Evolutionary conservation across 192 early-diverging fungal species (phyloP), one percentile per base, ranked within the genome.

Genomic region (Linderina pennispora): DNA sequence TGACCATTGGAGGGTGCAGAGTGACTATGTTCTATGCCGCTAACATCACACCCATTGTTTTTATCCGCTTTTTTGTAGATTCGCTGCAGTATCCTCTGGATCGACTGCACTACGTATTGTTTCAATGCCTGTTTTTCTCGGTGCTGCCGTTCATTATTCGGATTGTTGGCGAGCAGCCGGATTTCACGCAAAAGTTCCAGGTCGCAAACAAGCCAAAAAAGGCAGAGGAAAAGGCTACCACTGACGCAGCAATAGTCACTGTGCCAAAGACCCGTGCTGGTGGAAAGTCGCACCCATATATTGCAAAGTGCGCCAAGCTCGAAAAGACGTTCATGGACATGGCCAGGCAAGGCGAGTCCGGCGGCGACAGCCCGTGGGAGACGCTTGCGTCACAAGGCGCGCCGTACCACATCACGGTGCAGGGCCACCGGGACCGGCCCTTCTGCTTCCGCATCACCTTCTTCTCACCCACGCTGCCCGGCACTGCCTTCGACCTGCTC

Each of bases 381-480:
- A 36, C 50, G 28, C 50, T 73, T 21, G 26, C 35, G 25, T 36
- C 61, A 13, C 20, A 56, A 15, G 31, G 23, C 0, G 33, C 53
- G n/a, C 69, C 69, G 14, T 65, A 65, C 17, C 53, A 56, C 9
- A 53, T 73, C 22, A 53, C 50, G 1, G 58, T 73, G 13, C 36
- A 65, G 42, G 62, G 69, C 45, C 61, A 73, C 23, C 33, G 9
- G 24, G 34, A 31, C 9, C 60, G 61, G 53, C 62, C 62, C 24
- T 73, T 73, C 39, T 61, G 61, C 20, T 73, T 73, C 46, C 56
- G 62, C 28, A 37, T 73, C 11, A 41, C 45, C 2, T 64, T 65
- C 11, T 65, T 53, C 34, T 57, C 62, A 8, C 62, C 69, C 14
- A 61, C 61, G 2, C 10, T 36, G 23, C 54, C 69, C 0, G 57